Evolutionary conservation across 75 land plant genomes (phyloP), one percentile per base, ranked within the genome.

Genomic region (Larix kaempferi): DNA sequence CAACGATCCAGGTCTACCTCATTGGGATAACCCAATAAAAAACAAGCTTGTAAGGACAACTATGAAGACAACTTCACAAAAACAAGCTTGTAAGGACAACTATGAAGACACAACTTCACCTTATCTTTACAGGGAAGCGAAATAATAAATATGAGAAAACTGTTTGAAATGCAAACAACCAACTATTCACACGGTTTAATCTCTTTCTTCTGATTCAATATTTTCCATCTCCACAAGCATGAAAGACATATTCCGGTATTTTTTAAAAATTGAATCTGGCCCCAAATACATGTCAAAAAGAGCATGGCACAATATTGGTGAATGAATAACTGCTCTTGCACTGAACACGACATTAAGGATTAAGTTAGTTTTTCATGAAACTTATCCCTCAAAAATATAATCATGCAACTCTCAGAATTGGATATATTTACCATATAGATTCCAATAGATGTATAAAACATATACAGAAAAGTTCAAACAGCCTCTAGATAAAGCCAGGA

Each of bases 251-350:
- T 69, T 69, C n/a, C 52, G 52, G 35, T 75, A 80, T 56, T 77
- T 80, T 19, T 78, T 78, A 56, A 80, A 80, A 37, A 80, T 37
- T 22, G 81, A 80, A 78, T 80, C 81, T 33, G 62, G 67, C 29
- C 81, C 81, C 65, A 80, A 56, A n/a, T 80, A 80, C 81, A 80
- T 80, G 69, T 80, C 80, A 29, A 80, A 80, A 33, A 80, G 66
- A 22, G 81, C 81, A 63, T 57, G 77, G 56, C 81, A 80, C 33
- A 80, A 61, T 29, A 80, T 80, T 25, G 81, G 81, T 35, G 81
- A 80, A 49, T 55, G 35, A 26, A 80, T 80, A 61, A 77, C 71
- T 62, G 81, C 81, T 64, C 56, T 3, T 78, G 25, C 66, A 25
- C 81, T 80, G 81, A 39, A 75, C 65, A 79, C 80, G 59, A 65